A percentile compares a stretch with the other conserved stretches of the same genome.
Evolutionary conservation across 2,329 filamentous ascomycete species (phyloP).

Genomic region (Penicillium psychrosexuale): DNA sequence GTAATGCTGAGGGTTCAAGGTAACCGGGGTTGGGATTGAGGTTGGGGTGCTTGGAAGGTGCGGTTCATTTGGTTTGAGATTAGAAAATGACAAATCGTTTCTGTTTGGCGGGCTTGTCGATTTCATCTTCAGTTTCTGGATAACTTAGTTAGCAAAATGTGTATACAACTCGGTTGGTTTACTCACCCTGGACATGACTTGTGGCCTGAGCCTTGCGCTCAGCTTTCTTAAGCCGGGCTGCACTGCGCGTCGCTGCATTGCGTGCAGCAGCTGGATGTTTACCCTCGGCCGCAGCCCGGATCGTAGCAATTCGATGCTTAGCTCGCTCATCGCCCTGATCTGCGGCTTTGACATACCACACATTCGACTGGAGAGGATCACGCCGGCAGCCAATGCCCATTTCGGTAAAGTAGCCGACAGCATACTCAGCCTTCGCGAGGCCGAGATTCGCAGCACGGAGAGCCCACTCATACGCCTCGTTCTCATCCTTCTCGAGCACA

Average conservation of each 20-base stretch:
- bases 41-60: not conserved
- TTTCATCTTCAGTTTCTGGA: slow-evolving; percentile 6
- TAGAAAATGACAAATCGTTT: slow-evolving; percentile 27
- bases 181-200: slow-evolving; percentile 11
- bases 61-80: not conserved
- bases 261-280: slow-evolving; percentile 31
- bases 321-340: slow-evolving; percentile 88
- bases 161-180: fast-evolving
- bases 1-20: not conserved
- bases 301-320: slow-evolving; percentile 79
- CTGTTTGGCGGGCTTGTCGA: slow-evolving; percentile 17
- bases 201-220: slow-evolving; percentile 1
- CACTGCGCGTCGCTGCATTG: not conserved
- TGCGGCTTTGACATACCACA: slow-evolving; percentile 96
- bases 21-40: not conserved
- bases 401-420: slow-evolving; percentile 94
- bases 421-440: slow-evolving; percentile 74
- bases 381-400: slow-evolving; percentile 95
- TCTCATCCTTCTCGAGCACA: slow-evolving; percentile 89
- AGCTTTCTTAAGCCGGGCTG: slow-evolving; percentile 10
- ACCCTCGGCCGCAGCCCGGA: slow-evolving; percentile 73
- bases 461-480: slow-evolving; percentile 96
- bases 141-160: not conserved
- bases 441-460: slow-evolving; percentile 75
- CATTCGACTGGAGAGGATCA: slow-evolving; percentile 93